These are phyloP conservation scores for Pseudevernia furfuracea DNA, from an alignment of 495 filamentous ascomycete genomes.

Conservation along the genomic window DNA sequence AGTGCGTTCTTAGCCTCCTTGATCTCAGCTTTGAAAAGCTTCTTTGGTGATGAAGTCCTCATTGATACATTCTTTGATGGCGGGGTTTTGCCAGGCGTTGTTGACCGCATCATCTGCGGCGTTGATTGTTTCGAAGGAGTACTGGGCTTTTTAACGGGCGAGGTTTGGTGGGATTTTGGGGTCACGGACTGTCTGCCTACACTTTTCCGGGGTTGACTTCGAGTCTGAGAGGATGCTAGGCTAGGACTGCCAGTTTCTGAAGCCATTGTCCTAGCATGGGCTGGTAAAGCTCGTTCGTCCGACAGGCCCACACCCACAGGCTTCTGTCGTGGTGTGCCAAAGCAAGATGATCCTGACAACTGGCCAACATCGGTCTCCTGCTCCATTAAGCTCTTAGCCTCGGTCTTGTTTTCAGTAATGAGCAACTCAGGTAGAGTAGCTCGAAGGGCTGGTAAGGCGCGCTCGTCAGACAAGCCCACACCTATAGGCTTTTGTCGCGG, in stretches of 20 bases:
- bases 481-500: conserved; percentile 23
- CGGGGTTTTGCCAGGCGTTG: conserved; percentile 47
- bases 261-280: conserved; percentile 30
- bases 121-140: conserved; percentile 47
- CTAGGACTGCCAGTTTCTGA: conserved; percentile 57
- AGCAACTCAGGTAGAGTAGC: conserved; percentile 41
- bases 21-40: conserved; percentile 45
- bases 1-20: conserved; percentile 24
- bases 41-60: conserved; percentile 47
- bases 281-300: conserved; percentile 21
- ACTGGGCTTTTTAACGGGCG: conserved; percentile 40
- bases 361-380: conserved; percentile 48
- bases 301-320: conserved; percentile 20
- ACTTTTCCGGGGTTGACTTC: conserved; percentile 45
- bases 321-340: conserved; percentile 32
- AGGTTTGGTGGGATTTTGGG: conserved; percentile 34
- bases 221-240: conserved; percentile 45
- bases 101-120: conserved; percentile 44
- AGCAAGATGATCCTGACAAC: conserved; percentile 47
- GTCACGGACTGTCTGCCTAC: conserved; percentile 37
- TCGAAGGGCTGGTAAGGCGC: conserved; percentile 1
- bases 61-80: conserved; percentile 41
- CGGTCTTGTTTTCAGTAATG: conserved; percentile 35
- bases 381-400: conserved; percentile 54
- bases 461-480: conserved; percentile 22